These are phyloP conservation scores for Aspergillus versicolor DNA, from an alignment of 2,329 filamentous ascomycete species.

Conservation along the genomic window DNA sequence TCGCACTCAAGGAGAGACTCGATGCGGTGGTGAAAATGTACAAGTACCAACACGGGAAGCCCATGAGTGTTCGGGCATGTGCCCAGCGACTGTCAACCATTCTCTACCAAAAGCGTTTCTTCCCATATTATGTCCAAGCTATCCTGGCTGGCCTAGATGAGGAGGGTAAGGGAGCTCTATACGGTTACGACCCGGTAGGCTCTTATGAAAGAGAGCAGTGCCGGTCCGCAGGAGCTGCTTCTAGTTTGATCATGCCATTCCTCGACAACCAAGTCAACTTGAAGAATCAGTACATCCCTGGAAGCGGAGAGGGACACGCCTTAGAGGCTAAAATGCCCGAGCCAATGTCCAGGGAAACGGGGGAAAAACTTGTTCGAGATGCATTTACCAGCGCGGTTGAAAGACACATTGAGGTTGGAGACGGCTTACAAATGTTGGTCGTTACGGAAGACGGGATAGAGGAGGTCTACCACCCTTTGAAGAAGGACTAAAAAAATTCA, in stretches of 20 bases:
- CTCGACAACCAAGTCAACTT: slow-evolving; percentile 99
- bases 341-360: slow-evolving; percentile 69
- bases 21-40: slow-evolving; percentile 98
- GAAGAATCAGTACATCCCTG: slow-evolving; percentile 96
- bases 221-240: slow-evolving; percentile 86
- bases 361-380: slow-evolving; percentile 89
- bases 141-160: slow-evolving; percentile 94
- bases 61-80: slow-evolving; percentile 91
- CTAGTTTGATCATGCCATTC: slow-evolving; percentile 97
- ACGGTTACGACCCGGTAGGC: slow-evolving; percentile 96
- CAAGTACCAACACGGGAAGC: slow-evolving; percentile 95
- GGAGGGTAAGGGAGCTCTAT: slow-evolving; percentile 88
- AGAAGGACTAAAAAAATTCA: slow-evolving; percentile 69
- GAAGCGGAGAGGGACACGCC: slow-evolving; percentile 78
- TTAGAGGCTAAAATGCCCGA: slow-evolving; percentile 61
- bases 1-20: slow-evolving; percentile 88
- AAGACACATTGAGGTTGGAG: slow-evolving; percentile 98
- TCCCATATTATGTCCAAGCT: slow-evolving; percentile 96
- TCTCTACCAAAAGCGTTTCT: slow-evolving; percentile 96
- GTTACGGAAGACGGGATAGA: slow-evolving; percentile 86
- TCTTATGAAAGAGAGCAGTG: slow-evolving; percentile 98
- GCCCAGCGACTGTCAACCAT: slow-evolving; percentile 94
- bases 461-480: slow-evolving; percentile 79
- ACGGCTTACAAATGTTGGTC: slow-evolving; percentile 91
- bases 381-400: slow-evolving; percentile 97